Base-by-base conservation (phyloP, 495 filamentous ascomycete genomes). In the Apodospora peruviana region DNA sequence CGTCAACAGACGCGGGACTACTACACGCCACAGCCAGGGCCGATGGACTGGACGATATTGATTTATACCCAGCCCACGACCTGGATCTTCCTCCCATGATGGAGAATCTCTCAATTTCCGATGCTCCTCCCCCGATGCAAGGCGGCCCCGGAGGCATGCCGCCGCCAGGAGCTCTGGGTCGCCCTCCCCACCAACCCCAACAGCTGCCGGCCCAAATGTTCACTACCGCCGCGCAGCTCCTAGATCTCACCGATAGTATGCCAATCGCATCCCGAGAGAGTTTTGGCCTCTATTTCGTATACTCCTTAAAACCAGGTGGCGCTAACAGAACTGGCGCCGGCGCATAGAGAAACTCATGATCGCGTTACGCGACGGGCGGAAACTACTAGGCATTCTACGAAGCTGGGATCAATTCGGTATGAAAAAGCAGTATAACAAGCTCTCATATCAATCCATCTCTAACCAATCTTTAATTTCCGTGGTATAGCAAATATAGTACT, bases 351-450 rank as follows among this genome's bases (percentile, higher is more conserved):
- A 98, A 68, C 80, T 98, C 27, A 77, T 95, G 60, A 75, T 97
- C 38, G 80, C 90, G 9, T 77, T 98, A 45, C 83, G 93, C 46
- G 93, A 98, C 68, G 93, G 94, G 32, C 80, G 91, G 50, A 96
- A 96, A 69, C 72, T 96, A 52, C 87, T 93, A 43, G 93, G 93
- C 17, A 88, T 97, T 10, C 69, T 98, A 58, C 76, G 93, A 55
- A 95, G 89, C 60, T 98, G 94, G 91, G 93, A 98, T 70, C 93
- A 98, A 66, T 96, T 95, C 62, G 90, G 90, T 93, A 84, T 57
- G 77, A n/a, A 24, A 41, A 17, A 12, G 32, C 25, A 43, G 51
- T 27, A 5, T 32, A 35, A 16, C 37, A 40, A 40, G 36, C 37
- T 32, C 27, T 7, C 37, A 39, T 5, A 5, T 39, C 8, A 39